Evolutionary conservation across 495 filamentous ascomycete species (phyloP).

Genomic region (Podospora pseudopauciseta): DNA sequence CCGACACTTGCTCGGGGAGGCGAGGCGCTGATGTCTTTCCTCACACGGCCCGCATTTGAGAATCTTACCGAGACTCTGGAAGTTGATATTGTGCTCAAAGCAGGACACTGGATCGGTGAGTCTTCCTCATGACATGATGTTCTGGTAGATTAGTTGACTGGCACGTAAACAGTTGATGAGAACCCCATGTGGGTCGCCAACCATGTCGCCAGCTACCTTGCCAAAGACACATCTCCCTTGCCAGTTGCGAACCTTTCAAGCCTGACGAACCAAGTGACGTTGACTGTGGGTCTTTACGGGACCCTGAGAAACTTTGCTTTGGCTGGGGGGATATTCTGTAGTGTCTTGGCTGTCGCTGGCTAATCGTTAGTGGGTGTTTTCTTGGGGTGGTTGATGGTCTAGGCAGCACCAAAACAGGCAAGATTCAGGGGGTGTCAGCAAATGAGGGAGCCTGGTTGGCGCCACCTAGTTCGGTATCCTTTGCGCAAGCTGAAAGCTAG

Average conservation of each 20-base stretch:
- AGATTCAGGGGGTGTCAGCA: neutral
- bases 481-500: slow-evolving; percentile 2
- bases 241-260: neutral
- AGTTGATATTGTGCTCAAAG: slow-evolving; percentile 26
- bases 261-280: neutral
- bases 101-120: slow-evolving; percentile 32
- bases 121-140: neutral
- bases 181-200: neutral
- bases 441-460: slow-evolving; percentile 10
- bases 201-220: neutral
- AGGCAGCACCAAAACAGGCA: neutral
- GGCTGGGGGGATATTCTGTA: neutral
- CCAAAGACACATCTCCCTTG: neutral
- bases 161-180: neutral
- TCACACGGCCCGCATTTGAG: neutral
- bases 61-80: slow-evolving; percentile 21
- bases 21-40: neutral
- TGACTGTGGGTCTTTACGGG: neutral
- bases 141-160: neutral
- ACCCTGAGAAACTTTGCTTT: neutral
- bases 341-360: neutral
- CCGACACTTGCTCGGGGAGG: neutral
- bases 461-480: slow-evolving; percentile 1
- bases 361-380: neutral
- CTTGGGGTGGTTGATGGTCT: no score